A percentile compares a stretch with the other conserved stretches of the same genome.
Conservation (phyloP, 352 stramenopile genomes). For the Phytopythium helicoides region DNA sequence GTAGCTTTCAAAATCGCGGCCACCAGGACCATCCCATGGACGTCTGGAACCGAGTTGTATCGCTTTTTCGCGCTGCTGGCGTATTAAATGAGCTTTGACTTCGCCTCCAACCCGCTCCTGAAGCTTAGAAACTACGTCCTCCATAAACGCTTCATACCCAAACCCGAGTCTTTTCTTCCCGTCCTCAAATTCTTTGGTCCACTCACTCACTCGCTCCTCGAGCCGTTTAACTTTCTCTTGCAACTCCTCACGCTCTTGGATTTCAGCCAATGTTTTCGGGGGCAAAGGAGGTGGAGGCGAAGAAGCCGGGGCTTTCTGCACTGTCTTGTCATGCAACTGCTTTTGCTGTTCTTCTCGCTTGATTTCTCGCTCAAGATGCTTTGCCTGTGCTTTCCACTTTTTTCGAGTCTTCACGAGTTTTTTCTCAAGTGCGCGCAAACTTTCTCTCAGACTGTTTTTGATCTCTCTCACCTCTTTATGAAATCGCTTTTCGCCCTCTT, state of each 20-base stretch:
- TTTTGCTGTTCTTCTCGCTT: constrained; percentile 20
- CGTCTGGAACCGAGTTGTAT: constrained; percentile 54
- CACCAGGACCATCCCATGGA: constrained; percentile 63
- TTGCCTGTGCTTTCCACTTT: constrained; percentile 21
- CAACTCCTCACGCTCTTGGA: constrained; percentile 33
- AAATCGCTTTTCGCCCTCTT: constrained; percentile 65
- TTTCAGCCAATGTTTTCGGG: constrained; percentile 25
- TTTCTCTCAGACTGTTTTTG: constrained; percentile 35
- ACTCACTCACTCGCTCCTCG: constrained; percentile 35
- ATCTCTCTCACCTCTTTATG: constrained; percentile 47
- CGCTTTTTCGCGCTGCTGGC: constrained; percentile 61
- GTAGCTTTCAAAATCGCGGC: constrained; percentile 58
- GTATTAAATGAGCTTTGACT: constrained; percentile 48
- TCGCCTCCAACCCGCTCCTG: constrained; percentile 47
- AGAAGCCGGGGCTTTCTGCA: constrained; percentile 3
- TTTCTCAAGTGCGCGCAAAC: constrained; percentile 40
- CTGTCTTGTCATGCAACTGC: constrained; percentile 15
- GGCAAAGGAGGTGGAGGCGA: background rate
- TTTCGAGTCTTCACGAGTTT: constrained; percentile 26
- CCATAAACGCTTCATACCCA: constrained; percentile 51
- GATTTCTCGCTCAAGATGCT: constrained; percentile 14
- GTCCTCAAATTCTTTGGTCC: constrained; percentile 36
- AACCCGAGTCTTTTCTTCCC: constrained; percentile 44
- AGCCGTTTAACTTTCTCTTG: constrained; percentile 33
- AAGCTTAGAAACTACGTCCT: constrained; percentile 56